phyloP scores from a whole-genome alignment of 371 early-diverging fungal genomes.

The Saksenaea oblongispora region DNA sequence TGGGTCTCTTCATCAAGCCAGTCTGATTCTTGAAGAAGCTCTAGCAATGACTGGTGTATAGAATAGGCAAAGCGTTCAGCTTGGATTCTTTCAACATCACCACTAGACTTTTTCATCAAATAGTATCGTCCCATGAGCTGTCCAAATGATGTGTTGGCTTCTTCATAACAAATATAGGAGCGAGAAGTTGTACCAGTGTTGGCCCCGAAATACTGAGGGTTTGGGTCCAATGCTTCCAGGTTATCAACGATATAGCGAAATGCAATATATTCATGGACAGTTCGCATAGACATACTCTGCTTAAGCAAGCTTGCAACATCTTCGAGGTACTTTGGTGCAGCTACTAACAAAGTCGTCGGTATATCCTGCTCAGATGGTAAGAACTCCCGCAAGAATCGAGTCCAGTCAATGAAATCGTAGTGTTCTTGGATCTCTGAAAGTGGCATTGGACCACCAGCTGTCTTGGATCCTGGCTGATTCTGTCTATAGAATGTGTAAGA shows the following conservation, averaged over 20 bases:
- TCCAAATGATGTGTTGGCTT: constrained; percentile 44
- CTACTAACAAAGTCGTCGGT: constrained; percentile 9
- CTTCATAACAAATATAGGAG: constrained; percentile 42
- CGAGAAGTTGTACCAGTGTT: constrained; percentile 40
- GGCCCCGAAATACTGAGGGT: constrained; percentile 17
- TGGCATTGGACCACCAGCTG: constrained; percentile 50
- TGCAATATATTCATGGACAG: constrained; percentile 11
- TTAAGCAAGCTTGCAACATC: constrained; percentile 6
- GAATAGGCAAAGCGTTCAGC: constrained; percentile 49
- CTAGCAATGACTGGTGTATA: constrained; percentile 48
- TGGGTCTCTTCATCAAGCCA: constrained; percentile 59
- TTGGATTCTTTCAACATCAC: constrained; percentile 31
- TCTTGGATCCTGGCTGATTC: constrained; percentile 45
- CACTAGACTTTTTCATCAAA: constrained; percentile 46
- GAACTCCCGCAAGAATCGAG: neutral
- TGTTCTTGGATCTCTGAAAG: constrained; percentile 33
- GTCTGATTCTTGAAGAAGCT: constrained; percentile 38
- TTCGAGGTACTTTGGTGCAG: constrained; percentile 16
- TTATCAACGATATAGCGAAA: constrained; percentile 3
- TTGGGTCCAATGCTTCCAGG: constrained; percentile 11
- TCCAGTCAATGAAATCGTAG: constrained; percentile 33
- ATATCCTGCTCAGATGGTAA: neutral
- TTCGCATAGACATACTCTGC: neutral
- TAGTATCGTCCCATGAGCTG: constrained; percentile 58
- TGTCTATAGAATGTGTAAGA: constrained; percentile 24